Base-by-base conservation (phyloP, 345 rosid species). In the Gossypium longicalyx region DNA sequence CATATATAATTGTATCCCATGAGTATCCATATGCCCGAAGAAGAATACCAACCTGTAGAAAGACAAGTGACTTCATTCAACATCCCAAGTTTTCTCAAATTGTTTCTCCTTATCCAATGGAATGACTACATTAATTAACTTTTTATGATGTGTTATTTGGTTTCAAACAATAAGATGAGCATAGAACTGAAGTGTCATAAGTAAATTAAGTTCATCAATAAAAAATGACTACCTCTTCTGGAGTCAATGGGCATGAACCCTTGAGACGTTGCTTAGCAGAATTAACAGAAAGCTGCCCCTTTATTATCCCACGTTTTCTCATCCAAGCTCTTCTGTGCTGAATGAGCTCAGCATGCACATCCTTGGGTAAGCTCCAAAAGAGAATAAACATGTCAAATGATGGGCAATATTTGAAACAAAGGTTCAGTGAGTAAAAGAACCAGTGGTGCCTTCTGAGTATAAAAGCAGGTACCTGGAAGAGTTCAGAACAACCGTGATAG, bases 321-420 rank as follows among this genome's bases (percentile, higher is more conserved):
- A 92, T 89, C 99, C 96, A 89, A 27, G 94, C 85, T 81, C 99
- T 80, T 82, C 89, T 94, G 79, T 94, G 99, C 81, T 91, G 99
- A 87, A 94, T 94, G 67, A 94, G 86, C 80, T 94, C 99, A 2
- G 86, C 83, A 84, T 94, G 99, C 74, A 94, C 99, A 90, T 94
- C 98, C 98, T 94, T 84, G 57, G 75, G 76, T 74, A 78, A 86
- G 88, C 88, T 88, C 91, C 88, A 87, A 90, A 72, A 79, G 64
- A 82, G 51, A 79, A 81, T 13, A 49, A 53, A 64, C 52, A 56
- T 15, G 71, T 76, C 74, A 85, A 76, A 68, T 62, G 25, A 76
- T 47, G 16, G 77, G 73, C 74, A 61, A 71, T 77, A 67, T 77
- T 54, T 70, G 47, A 58, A 27, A 76, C 47, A 22, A 77, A 44